Base-by-base conservation (phyloP, 164 flowering plant genomes). In the Hamamelis virginiana region DNA sequence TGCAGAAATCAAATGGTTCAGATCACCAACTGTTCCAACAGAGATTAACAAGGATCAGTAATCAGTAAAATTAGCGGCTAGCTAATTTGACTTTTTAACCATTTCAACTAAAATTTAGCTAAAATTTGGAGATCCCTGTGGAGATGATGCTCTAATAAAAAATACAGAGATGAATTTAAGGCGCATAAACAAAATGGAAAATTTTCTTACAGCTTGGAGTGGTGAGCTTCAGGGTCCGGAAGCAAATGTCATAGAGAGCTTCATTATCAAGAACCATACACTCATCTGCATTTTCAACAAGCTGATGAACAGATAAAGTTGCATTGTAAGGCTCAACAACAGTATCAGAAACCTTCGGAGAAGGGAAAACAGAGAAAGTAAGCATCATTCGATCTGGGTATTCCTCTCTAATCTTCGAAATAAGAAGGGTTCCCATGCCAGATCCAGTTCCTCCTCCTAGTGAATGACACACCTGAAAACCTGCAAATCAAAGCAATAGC, bases 371-470 rank as follows among this genome's bases (percentile, higher is more conserved):
- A 0, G 87, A 84, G 80, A 84, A 84, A 22, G 87, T 84, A 47
- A 84, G 83, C 87, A 84, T 84, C 87, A 84, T 84, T 21, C 85
- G 33, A 44, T 84, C 89, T 0, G 89, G 89, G 75, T 85, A 85
- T 64, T 85, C 89, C 68, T 85, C 89, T 46, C 86, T 72, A 59
- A 84, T 84, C 75, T 83, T 85, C 11, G 89, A 85, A 21, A 85
- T 85, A 78, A 85, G 41, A 43, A 85, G 81, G 13, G 89, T 83
- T 2, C 89, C 89, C 89, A 85, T 85, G 0, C 89, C 89, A 9
- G 89, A 85, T 9, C 89, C 88, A 4, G 88, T 81, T 52, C 87
- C 87, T 48, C 87, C 87, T 53, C 87, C 87, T 4, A 84, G 67
- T 0, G 87, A 84, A 78, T 85, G 89, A 58, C 89, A 85, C 2